Conservation (phyloP, 768 basidiomycete species). For the Wakefieldia striispora region DNA sequence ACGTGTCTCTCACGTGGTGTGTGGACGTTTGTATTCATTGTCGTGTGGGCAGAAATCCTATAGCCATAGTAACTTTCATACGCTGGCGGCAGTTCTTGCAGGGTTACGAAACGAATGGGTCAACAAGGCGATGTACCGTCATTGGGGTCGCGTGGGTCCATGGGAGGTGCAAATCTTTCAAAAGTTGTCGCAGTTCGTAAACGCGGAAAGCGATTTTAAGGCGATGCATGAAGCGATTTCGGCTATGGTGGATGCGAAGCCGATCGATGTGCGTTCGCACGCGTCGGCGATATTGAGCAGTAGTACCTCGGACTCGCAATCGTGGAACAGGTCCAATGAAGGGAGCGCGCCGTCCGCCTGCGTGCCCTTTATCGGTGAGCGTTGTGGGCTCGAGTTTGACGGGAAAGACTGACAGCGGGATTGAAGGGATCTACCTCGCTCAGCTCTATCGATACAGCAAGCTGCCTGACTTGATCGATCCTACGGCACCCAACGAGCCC, state of each 20-base stretch:
- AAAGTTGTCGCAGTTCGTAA: conserved; percentile 67
- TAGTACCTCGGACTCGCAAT: conserved; percentile 39
- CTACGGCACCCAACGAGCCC: conserved; percentile 69
- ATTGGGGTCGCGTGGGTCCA: conserved; percentile 62
- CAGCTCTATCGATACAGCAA: conserved; percentile 62
- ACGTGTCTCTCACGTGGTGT: conserved; percentile 23
- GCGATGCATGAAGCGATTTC: conserved; percentile 66
- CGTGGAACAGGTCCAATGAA: conserved; percentile 39
- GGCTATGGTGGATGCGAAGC: conserved; percentile 63
- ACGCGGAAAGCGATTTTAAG: conserved; percentile 66
- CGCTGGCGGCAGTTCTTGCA: conserved; percentile 75
- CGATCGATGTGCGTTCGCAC: conserved; percentile 51
- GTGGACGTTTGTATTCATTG: background rate
- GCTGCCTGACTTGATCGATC: conserved; percentile 80
- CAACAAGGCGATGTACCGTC: conserved; percentile 59
- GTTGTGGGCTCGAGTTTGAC: background rate
- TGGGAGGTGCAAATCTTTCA: conserved; percentile 74
- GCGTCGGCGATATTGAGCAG: conserved; percentile 53
- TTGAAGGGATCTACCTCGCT: conserved; percentile 70
- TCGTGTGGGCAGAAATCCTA: conserved; percentile 67
- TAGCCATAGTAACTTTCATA: conserved; percentile 70
- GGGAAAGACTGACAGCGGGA: conserved; percentile 4
- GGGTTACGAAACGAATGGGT: conserved; percentile 74
- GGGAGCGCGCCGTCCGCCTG: conserved; percentile 54
- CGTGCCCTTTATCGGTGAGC: conserved; percentile 80